These are phyloP conservation scores for Saccharomyces hybrid DNA, from an alignment of 1,139 yeast species.

Conservation along the genomic window DNA sequence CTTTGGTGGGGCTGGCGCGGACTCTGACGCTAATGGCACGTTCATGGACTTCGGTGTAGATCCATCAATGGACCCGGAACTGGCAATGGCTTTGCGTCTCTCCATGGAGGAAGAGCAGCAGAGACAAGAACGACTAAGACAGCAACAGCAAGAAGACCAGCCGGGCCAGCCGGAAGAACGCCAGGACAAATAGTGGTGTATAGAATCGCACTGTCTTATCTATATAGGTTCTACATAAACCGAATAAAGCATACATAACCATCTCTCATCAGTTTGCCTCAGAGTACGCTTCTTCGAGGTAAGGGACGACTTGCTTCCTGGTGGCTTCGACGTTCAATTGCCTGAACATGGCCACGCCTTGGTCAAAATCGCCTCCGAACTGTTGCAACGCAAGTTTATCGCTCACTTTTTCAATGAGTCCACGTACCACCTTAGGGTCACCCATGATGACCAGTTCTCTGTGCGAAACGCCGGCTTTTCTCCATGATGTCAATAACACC, in stretches of 20 bases:
- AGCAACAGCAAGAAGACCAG: constrained; percentile 13
- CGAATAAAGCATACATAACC: neutral
- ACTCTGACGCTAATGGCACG: constrained; percentile 33
- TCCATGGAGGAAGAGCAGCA: constrained; percentile 40
- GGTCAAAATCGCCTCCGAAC: constrained; percentile 5
- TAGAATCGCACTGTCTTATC: neutral
- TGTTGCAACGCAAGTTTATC: constrained; percentile 33
- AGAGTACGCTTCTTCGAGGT: constrained; percentile 16
- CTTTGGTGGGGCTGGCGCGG: constrained; percentile 36
- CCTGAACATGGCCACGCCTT: constrained; percentile 34
- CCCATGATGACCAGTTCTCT: constrained; percentile 48
- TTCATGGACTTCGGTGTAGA: constrained; percentile 62
- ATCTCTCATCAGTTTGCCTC: neutral
- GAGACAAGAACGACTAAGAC: constrained; percentile 35
- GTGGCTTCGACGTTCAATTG: constrained; percentile 58
- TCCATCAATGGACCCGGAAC: constrained; percentile 92
- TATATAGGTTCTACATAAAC: neutral
- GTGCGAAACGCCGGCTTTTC: constrained; percentile 39
- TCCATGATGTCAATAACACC: constrained; percentile 57
- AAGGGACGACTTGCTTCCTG: constrained; percentile 82
- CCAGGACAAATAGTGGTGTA: neutral
- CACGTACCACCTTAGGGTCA: neutral
- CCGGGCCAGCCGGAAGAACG: neutral
- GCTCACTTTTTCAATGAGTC: constrained; percentile 31
- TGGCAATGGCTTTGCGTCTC: constrained; percentile 74